These are phyloP conservation scores for Gracilariopsis chorda DNA, from an alignment of 23 red algal species.

Conservation along the genomic window DNA sequence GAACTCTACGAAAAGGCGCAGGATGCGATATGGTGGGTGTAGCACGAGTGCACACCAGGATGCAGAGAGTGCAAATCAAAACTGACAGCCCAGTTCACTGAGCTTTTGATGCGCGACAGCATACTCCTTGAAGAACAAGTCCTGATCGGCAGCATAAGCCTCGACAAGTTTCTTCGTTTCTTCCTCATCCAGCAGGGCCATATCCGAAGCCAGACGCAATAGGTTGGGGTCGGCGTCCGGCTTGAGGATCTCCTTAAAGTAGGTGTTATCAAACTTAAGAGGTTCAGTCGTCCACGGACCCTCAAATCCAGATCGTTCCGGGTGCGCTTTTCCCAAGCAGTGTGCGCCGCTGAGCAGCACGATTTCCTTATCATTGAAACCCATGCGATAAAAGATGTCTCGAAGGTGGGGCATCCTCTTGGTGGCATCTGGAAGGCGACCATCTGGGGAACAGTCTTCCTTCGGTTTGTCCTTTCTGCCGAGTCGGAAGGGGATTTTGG, in stretches of 20 bases:
- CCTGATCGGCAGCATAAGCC: constrained; percentile 81
- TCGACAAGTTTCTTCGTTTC: constrained; percentile 65
- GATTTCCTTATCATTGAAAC: constrained; percentile 95
- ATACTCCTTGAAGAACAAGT: constrained; percentile 91
- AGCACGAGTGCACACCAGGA: neutral
- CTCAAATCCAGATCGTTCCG: constrained; percentile 75
- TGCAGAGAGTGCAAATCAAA: neutral
- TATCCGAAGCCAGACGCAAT: constrained; percentile 72
- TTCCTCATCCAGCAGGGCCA: constrained; percentile 77
- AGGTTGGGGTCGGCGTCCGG: constrained; percentile 77
- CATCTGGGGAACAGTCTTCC: constrained; percentile 55
- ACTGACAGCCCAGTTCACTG: constrained; percentile 79
- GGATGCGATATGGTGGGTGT: no score
- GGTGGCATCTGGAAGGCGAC: constrained; percentile 80
- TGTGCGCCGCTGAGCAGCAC: constrained; percentile 82
- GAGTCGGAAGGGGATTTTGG: constrained; percentile 77
- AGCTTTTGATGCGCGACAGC: constrained; percentile 81
- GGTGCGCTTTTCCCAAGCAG: constrained; percentile 65
- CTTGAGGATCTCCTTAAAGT: constrained; percentile 78
- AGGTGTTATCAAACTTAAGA: constrained; percentile 88
- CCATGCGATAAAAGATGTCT: constrained; percentile 92
- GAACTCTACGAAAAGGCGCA: no score
- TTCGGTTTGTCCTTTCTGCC: constrained; percentile 73
- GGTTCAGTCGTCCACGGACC: constrained; percentile 82
- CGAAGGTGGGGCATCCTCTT: constrained; percentile 75